Percentiles rank a stretch among this genome's conserved stretches.
These are phyloP conservation scores for Moringa oleifera DNA, from an alignment of 345 rosid genomes.

Conservation along the genomic window DNA sequence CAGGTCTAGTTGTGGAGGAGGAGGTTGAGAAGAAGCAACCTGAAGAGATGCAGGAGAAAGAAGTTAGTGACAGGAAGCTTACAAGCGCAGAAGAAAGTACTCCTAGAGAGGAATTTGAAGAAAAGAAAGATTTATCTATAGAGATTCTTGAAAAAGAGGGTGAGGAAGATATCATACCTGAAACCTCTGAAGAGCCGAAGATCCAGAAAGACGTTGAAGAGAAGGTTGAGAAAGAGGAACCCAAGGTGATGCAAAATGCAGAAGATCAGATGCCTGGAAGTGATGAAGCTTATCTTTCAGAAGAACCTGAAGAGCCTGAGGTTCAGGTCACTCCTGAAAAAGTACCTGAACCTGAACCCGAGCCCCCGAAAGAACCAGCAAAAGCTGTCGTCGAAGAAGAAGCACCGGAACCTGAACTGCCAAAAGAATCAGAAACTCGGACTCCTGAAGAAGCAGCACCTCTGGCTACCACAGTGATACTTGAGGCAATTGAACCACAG, in stretches of 20 bases:
- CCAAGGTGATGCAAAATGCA: background rate
- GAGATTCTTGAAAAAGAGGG: background rate
- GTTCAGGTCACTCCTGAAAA: no score
- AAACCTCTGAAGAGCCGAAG: conserved; percentile 3
- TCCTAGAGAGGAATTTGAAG: background rate
- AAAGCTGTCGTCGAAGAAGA: conserved; percentile 25
- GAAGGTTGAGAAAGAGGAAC: background rate
- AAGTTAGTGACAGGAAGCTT: conserved; percentile 4
- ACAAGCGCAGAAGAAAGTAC: conserved; percentile 8
- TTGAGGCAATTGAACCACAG: conserved; percentile 7
- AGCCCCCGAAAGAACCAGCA: no score
- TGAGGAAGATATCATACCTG: background rate
- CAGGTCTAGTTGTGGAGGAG: conserved; percentile 12
- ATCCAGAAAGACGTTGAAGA: background rate
- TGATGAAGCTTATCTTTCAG: no score
- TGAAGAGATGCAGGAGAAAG: conserved; percentile 11
- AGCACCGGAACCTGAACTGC: conserved; percentile 19
- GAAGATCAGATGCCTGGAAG: no score
- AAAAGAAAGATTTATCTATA: background rate
- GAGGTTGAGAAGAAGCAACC: conserved; percentile 8
- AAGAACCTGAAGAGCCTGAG: no score
- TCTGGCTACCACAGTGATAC: background rate
- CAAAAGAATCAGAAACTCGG: conserved; percentile 1
- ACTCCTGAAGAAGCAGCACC: conserved; percentile 6
- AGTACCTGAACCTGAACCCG: no score